phyloP scores from a whole-genome alignment of 108 stramenopile genomes.

The Aurantiochytrium sp. region DNA sequence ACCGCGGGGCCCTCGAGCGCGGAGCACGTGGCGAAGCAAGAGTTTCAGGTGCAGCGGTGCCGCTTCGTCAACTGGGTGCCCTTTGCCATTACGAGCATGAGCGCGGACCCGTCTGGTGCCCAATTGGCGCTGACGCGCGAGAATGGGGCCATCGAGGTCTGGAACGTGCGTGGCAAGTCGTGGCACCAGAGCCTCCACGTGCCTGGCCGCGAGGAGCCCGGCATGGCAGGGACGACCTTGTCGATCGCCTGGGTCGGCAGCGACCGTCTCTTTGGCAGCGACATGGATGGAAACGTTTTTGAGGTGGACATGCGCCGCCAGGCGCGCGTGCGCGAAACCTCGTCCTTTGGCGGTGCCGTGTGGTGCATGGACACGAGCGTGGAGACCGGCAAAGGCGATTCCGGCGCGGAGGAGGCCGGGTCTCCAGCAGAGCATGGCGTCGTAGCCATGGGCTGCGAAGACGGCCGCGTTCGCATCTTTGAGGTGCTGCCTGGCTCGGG shows the following conservation, averaged over 20 bases:
- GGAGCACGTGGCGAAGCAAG: neutral
- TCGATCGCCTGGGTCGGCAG: neutral
- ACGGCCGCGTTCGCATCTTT: conserved; percentile 13
- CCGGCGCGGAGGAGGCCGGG: too few species aligned
- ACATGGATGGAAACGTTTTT: conserved; percentile 6
- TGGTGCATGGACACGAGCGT: neutral
- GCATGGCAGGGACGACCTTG: neutral
- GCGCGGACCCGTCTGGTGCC: neutral
- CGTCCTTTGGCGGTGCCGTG: conserved; percentile 21
- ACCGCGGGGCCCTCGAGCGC: neutral
- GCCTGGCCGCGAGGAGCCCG: neutral
- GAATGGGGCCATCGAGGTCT: neutral
- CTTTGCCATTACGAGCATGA: neutral
- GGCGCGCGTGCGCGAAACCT: neutral
- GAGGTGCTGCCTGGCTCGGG: neutral
- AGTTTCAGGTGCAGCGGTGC: conserved; percentile 6
- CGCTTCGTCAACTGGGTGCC: conserved; percentile 23
- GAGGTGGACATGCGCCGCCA: neutral
- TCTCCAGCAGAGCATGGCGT: neutral
- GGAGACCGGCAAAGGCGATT: too few species aligned
- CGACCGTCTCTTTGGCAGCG: neutral
- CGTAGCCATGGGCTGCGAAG: neutral
- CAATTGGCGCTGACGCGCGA: neutral
- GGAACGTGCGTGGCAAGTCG: neutral
- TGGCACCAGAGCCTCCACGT: neutral